Percentiles rank a stretch among this genome's conserved stretches.
Evolutionary conservation across 441 rosid genomes (phyloP).

Genomic region (Adansonia rubrostipa): DNA sequence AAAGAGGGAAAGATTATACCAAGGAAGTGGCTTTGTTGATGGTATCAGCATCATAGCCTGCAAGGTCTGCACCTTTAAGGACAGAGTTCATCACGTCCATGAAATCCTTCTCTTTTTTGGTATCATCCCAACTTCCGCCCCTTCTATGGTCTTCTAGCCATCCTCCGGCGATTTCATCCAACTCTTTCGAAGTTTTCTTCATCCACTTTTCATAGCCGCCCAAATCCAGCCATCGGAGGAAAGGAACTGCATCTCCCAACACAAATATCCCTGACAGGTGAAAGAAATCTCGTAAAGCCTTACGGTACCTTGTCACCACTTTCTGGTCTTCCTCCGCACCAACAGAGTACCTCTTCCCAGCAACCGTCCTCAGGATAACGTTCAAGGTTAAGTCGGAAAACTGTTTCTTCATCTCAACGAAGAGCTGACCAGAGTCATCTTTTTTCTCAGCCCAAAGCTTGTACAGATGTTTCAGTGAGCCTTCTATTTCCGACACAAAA

Average conservation of each 20-base stretch:
- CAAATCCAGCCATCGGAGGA: conserved; percentile 47
- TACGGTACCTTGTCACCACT: conserved; percentile 28
- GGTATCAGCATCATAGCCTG: conserved; percentile 38
- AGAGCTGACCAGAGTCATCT: not conserved
- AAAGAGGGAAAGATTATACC: conserved; percentile 27
- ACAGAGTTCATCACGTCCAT: conserved; percentile 42
- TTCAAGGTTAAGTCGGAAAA: conserved; percentile 36
- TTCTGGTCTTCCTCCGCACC: conserved; percentile 14
- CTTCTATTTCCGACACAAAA: conserved; percentile 24
- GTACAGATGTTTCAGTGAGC: conserved; percentile 16
- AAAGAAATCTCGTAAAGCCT: conserved; percentile 34
- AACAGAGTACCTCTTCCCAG: conserved; percentile 31
- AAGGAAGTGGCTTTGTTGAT: conserved; percentile 41
- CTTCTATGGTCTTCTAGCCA: conserved; percentile 42
- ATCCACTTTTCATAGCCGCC: conserved; percentile 42
- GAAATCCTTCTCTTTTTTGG: conserved; percentile 38
- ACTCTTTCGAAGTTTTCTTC: conserved; percentile 35
- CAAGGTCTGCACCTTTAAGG: conserved; percentile 15
- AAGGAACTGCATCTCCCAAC: conserved; percentile 41
- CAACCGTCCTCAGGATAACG: conserved; percentile 32
- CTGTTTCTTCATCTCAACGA: conserved; percentile 38
- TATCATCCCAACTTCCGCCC: conserved; percentile 17
- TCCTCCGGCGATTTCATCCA: conserved; percentile 30
- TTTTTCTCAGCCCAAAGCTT: conserved; percentile 17
- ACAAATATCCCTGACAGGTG: conserved; percentile 36